Conservation (phyloP, 306 rosid species). For the Cucumis hystrix region DNA sequence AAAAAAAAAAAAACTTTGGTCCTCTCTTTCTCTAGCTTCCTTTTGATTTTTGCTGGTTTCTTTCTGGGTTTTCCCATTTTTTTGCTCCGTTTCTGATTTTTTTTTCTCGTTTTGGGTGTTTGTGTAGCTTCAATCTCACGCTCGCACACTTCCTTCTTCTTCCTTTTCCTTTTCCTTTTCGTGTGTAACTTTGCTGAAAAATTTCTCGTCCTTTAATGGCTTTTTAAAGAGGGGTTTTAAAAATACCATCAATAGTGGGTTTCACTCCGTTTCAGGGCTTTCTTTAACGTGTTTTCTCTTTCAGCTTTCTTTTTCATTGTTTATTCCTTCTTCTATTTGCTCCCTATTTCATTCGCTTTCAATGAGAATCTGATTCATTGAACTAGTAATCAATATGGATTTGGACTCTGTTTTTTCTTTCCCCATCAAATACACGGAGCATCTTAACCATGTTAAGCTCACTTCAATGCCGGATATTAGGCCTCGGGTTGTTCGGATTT, state of each 20-base stretch:
- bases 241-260: conserved; percentile 9
- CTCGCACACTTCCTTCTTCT: conserved; percentile 15
- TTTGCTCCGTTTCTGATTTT: background rate
- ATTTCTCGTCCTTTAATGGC: conserved; percentile 40
- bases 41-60: background rate
- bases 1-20: conserved; percentile 2
- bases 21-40: conserved; percentile 13
- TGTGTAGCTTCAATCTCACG: conserved; percentile 18
- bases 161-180: background rate
- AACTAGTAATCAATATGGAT: background rate
- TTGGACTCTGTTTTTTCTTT: conserved; percentile 13
- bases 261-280: conserved; percentile 37
- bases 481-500: conserved; percentile 44
- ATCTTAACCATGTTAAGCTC: conserved; percentile 31
- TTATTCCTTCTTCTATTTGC: conserved; percentile 11
- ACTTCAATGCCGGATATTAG: conserved; percentile 6
- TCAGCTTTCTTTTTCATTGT: conserved; percentile 15
- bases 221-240: conserved; percentile 14
- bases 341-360: conserved; percentile 20
- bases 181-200: conserved; percentile 27
- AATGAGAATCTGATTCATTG: conserved; percentile 23
- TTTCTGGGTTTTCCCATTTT: background rate
- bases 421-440: conserved; percentile 34
- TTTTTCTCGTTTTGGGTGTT: background rate
- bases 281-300: conserved; percentile 26